These are phyloP conservation scores for Glarea lozoyensis DNA, from an alignment of 495 filamentous ascomycete species.

Conservation along the genomic window DNA sequence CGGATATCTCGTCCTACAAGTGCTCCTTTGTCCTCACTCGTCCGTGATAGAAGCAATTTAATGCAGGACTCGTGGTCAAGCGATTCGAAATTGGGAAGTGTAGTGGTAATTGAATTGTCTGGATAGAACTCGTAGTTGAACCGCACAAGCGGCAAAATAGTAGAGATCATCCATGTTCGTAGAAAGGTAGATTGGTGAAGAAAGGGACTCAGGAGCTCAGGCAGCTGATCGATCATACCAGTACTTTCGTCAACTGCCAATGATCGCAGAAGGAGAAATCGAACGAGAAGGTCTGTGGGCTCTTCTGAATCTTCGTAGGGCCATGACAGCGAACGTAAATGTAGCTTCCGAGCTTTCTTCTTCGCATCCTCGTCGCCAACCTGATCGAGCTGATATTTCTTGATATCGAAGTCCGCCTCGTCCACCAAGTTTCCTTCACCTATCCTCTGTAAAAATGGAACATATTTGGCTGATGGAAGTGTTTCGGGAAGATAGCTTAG, in stretches of 20 bases:
- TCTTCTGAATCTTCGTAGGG: constrained; percentile 35
- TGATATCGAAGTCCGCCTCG: constrained; percentile 28
- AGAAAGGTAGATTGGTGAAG: constrained; percentile 56
- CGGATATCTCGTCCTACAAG: constrained; percentile 62
- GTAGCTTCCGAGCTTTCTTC: constrained; percentile 62
- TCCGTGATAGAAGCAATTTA: constrained; percentile 59
- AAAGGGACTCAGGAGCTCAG: constrained; percentile 66
- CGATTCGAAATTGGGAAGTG: constrained; percentile 51
- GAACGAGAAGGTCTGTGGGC: constrained; percentile 47
- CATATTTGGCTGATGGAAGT: constrained; percentile 55
- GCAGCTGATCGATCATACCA: constrained; percentile 63
- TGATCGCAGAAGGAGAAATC: constrained; percentile 69
- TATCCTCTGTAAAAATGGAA: constrained; percentile 31
- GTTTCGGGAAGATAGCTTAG: constrained; percentile 81
- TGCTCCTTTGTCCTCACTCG: constrained; percentile 30
- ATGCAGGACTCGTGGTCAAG: constrained; percentile 56
- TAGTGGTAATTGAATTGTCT: constrained; percentile 40
- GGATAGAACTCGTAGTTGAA: constrained; percentile 82
- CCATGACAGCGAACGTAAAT: constrained; percentile 51
- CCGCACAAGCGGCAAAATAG: constrained; percentile 66
- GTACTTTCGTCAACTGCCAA: constrained; percentile 71
- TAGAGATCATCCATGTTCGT: constrained; percentile 69
- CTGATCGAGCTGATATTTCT: constrained; percentile 49
- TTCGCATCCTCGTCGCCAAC: constrained; percentile 57
- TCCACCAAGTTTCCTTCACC: constrained; percentile 16